Percentiles rank a stretch among this genome's conserved stretches.
Evolutionary conservation across 352 stramenopile genomes (phyloP).

Genomic region (Elongisporangium anandrum): DNA sequence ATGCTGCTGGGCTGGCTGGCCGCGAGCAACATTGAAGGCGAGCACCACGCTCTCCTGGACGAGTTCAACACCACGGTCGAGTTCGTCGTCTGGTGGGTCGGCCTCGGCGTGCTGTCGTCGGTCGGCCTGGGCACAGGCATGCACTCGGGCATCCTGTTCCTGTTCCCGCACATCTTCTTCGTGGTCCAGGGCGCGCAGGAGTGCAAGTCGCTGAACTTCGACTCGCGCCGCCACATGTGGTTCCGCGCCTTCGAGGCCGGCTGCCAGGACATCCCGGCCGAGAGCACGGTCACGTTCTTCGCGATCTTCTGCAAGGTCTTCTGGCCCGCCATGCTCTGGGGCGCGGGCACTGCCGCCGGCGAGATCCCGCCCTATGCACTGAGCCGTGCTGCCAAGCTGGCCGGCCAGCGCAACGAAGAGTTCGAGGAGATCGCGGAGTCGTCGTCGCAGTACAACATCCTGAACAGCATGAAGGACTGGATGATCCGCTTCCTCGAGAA

Average conservation of each 20-base stretch:
- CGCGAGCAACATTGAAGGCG: slow-evolving; percentile 60
- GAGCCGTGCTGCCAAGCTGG: slow-evolving; percentile 80
- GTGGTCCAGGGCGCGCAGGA: slow-evolving; percentile 87
- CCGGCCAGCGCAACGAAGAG: slow-evolving; percentile 85
- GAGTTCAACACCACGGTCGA: slow-evolving; percentile 81
- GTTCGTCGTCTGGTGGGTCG: slow-evolving; percentile 93
- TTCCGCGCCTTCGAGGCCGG: slow-evolving; percentile 80
- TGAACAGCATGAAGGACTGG: slow-evolving; percentile 91
- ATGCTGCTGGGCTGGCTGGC: slow-evolving; percentile 61
- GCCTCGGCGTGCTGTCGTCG: slow-evolving; percentile 90
- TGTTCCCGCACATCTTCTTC: slow-evolving; percentile 95
- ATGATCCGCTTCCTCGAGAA: slow-evolving; percentile 91
- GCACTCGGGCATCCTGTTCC: slow-evolving; percentile 93
- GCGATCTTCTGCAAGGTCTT: slow-evolving; percentile 91
- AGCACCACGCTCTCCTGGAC: slow-evolving; percentile 71
- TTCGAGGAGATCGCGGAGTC: slow-evolving; percentile 86
- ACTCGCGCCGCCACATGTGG: slow-evolving; percentile 88
- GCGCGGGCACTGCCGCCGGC: slow-evolving; percentile 89
- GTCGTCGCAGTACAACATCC: slow-evolving; percentile 81
- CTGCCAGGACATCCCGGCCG: slow-evolving; percentile 38
- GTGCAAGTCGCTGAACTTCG: slow-evolving; percentile 86
- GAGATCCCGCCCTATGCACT: slow-evolving; percentile 94
- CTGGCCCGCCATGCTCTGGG: slow-evolving; percentile 88
- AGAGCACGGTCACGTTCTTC: slow-evolving; percentile 66
- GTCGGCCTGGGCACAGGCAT: slow-evolving; percentile 93